These are phyloP conservation scores for Boletus pseudopeckii DNA, from an alignment of 768 basidiomycete species.

Conservation along the genomic window DNA sequence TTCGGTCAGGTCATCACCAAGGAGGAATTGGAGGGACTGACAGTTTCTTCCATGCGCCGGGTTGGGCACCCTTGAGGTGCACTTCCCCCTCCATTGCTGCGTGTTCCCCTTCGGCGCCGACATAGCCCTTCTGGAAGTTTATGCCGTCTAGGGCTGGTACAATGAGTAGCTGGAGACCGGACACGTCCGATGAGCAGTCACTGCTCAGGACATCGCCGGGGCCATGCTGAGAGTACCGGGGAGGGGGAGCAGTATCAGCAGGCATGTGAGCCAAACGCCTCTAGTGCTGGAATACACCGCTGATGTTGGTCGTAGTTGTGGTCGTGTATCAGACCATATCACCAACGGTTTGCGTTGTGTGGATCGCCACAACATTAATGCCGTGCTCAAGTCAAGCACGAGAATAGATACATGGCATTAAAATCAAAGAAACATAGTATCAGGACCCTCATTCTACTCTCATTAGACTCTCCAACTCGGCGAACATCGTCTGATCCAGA, in stretches of 20 bases:
- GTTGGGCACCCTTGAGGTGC: slow-evolving; percentile 70
- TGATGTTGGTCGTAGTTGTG: slow-evolving; percentile 6
- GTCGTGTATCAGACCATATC: not conserved
- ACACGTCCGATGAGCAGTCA: slow-evolving; percentile 17
- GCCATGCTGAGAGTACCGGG: slow-evolving; percentile 56
- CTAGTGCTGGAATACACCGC: not conserved
- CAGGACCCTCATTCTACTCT: slow-evolving; percentile 49
- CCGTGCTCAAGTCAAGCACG: too few species aligned
- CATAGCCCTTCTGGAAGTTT: slow-evolving; percentile 81
- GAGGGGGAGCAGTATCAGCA: slow-evolving; percentile 51
- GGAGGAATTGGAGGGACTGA: slow-evolving; percentile 41
- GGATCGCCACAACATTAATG: slow-evolving; percentile 9
- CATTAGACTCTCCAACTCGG: slow-evolving; percentile 75
- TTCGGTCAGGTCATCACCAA: slow-evolving; percentile 12
- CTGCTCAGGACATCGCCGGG: slow-evolving; percentile 19
- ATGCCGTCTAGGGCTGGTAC: slow-evolving; percentile 65
- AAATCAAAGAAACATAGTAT: slow-evolving; percentile 4
- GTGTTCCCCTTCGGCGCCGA: slow-evolving; percentile 79
- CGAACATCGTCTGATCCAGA: slow-evolving; percentile 70
- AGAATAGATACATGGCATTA: slow-evolving; percentile 8
- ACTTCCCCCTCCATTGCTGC: slow-evolving; percentile 87
- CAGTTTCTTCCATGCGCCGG: slow-evolving; percentile 63
- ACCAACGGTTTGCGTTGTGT: not conserved
- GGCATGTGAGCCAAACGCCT: slow-evolving; percentile 16
- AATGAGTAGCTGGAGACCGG: slow-evolving; percentile 65